A percentile compares a stretch with the other conserved stretches of the same genome.
Conservation (phyloP, 306 rosid species). For the Cicer bijugum region DNA sequence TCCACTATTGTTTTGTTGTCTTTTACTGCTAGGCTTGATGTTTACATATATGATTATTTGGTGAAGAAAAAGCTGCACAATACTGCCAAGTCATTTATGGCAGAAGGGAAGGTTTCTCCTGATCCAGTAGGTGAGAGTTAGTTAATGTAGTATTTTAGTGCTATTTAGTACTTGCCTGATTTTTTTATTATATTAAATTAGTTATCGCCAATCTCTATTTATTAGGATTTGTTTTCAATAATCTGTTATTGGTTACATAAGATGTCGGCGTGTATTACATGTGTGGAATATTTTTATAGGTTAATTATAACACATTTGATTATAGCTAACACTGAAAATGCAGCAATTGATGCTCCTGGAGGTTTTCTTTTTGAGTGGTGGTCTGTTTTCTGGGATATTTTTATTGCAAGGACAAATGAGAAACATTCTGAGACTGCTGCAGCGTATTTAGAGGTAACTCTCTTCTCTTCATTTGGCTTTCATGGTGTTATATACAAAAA, state of each 20-base stretch:
- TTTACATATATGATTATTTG: constrained; percentile 88
- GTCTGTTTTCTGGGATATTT: constrained; percentile 98
- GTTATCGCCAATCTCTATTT: neutral
- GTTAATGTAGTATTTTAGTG: constrained; percentile 9
- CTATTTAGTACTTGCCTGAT: neutral
- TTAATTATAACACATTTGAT: constrained; percentile 11
- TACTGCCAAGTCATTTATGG: constrained; percentile 94
- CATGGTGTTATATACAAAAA: constrained; percentile 24
- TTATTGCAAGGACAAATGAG: constrained; percentile 87
- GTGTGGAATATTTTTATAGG: constrained; percentile 11
- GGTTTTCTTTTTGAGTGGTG: constrained; percentile 98
- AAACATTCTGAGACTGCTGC: constrained; percentile 96
- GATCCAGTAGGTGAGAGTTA: constrained; percentile 87
- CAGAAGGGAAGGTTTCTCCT: constrained; percentile 92
- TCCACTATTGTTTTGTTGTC: neutral
- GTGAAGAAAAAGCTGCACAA: constrained; percentile 87
- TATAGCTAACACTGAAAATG: constrained; percentile 44
- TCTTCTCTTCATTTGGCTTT: constrained; percentile 13
- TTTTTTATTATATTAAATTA: constrained; percentile 21
- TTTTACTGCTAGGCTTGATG: constrained; percentile 82
- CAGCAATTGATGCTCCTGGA: constrained; percentile 99
- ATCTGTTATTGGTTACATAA: constrained; percentile 7
- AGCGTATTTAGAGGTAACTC: constrained; percentile 77
- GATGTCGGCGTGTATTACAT: constrained; percentile 6
- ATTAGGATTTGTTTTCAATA: constrained; percentile 35